These are phyloP conservation scores for Chalciporus chontae DNA, from an alignment of 768 basidiomycete genomes.

Conservation along the genomic window DNA sequence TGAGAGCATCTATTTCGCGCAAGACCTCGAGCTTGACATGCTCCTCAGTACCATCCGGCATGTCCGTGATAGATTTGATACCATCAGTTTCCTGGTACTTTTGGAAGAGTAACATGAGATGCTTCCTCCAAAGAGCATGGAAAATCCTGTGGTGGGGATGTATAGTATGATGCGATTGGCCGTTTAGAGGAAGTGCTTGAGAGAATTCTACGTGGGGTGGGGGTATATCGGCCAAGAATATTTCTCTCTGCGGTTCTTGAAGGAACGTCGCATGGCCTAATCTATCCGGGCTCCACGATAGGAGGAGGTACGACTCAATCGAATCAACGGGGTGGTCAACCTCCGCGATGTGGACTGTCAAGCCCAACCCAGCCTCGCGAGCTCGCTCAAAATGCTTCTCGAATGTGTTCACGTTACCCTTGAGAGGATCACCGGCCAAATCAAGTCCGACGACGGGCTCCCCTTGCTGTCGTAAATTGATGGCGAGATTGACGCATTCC, in stretches of 20 bases:
- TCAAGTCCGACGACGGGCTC: conserved; percentile 74
- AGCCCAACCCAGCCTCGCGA: conserved; percentile 55
- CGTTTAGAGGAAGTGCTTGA: conserved; percentile 18
- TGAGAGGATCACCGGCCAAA: conserved; percentile 71
- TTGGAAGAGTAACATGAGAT: conserved; percentile 19
- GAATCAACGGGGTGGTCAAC: conserved; percentile 55
- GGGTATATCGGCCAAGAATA: conserved; percentile 42
- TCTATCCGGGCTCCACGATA: conserved; percentile 61
- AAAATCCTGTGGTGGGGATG: conserved; percentile 24
- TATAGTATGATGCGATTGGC: conserved; percentile 15
- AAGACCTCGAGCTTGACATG: conserved; percentile 20
- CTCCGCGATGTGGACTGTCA: conserved; percentile 87
- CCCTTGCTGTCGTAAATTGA: conserved; percentile 50
- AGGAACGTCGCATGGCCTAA: conserved; percentile 84
- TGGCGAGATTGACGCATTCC: conserved; percentile 59
- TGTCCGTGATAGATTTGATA: conserved; percentile 4
- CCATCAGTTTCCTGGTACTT: conserved; percentile 16
- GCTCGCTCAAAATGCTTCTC: conserved; percentile 49
- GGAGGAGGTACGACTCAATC: conserved; percentile 57
- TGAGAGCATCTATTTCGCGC: conserved; percentile 20
- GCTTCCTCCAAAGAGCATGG: conserved; percentile 21
- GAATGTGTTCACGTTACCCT: conserved; percentile 55
- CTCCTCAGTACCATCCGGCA: conserved; percentile 12
- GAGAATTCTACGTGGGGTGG: conserved; percentile 14
- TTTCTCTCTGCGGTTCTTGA: conserved; percentile 46